Evolutionary conservation across 2,329 filamentous ascomycete genomes (phyloP).

Genomic region (Pyrenophora teres): DNA sequence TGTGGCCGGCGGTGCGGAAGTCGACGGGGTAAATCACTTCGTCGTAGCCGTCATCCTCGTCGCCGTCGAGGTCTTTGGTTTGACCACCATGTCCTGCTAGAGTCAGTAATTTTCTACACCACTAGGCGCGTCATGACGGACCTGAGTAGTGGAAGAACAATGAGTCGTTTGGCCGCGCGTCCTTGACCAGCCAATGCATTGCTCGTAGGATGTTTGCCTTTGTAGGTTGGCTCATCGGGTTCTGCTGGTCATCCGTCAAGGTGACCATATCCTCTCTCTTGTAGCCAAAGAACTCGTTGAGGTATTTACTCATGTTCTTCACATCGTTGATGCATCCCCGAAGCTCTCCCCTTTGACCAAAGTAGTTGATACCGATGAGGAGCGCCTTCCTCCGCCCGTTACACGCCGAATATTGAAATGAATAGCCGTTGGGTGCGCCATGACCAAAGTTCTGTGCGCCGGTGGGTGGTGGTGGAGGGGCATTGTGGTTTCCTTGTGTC

Average conservation of each 20-base stretch:
- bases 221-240: constrained; percentile 94
- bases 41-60: constrained; percentile 81
- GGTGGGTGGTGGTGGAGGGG: constrained; percentile 68
- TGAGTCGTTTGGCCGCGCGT: constrained; percentile 88
- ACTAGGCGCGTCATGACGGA: constrained; percentile 49
- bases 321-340: constrained; percentile 97
- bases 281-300: constrained; percentile 88
- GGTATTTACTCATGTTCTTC: constrained; percentile 91
- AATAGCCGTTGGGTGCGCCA: constrained; percentile 79
- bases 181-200: constrained; percentile 98
- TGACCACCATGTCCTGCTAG: constrained; percentile 76
- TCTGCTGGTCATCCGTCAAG: constrained; percentile 94
- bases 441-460: constrained; percentile 60
- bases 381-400: constrained; percentile 87
- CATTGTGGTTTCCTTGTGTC: constrained; percentile 60
- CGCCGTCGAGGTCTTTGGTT: constrained; percentile 76
- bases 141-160: constrained; percentile 98
- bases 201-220: constrained; percentile 93
- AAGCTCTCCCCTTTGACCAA: constrained; percentile 86
- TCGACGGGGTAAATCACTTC: constrained; percentile 86
- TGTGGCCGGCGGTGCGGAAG: constrained; percentile 77
- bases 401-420: constrained; percentile 89
- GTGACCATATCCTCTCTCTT: constrained; percentile 96
- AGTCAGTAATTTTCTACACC: constrained; percentile 10
- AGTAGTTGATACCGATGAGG: constrained; percentile 96